Conservation (phyloP, 148 eudicot genomes). For the Heliamphora exappendiculata region DNA sequence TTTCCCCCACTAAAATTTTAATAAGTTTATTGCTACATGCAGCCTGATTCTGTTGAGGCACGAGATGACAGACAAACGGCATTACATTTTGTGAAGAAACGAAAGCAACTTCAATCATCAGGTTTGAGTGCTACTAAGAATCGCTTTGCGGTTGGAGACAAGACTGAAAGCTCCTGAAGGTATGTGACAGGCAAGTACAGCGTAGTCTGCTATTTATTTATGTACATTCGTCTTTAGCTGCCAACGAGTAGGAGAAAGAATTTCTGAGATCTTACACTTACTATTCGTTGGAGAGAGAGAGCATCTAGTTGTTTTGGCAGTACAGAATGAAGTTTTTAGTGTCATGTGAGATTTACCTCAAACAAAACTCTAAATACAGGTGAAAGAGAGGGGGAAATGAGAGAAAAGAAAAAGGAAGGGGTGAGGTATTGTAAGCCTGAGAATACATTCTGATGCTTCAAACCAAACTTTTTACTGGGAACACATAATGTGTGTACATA, state of each 20-base stretch:
- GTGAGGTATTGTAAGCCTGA: neutral
- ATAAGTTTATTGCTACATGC: conserved; percentile 17
- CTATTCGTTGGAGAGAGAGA: too few relatives aligned
- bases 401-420: too few relatives aligned
- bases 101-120: conserved; percentile 61
- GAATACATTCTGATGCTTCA: neutral
- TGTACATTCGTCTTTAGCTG: neutral
- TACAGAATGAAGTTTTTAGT: neutral
- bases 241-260: neutral
- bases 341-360: too few relatives aligned
- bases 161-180: conserved; percentile 13
- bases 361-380: too few relatives aligned
- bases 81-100: conserved; percentile 51
- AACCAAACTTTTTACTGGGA: neutral
- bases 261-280: neutral
- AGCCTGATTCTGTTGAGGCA: conserved; percentile 66
- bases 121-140: conserved; percentile 35
- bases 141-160: conserved; percentile 56
- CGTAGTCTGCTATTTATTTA: neutral
- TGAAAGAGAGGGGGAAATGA: too few relatives aligned
- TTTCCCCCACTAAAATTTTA: neutral
- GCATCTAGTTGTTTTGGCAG: neutral
- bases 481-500: too few relatives aligned
- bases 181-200: neutral
- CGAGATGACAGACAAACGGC: conserved; percentile 56